Percentiles rank a stretch among this genome's conserved stretches.
These are phyloP conservation scores for Penicillium samsonianum DNA, from an alignment of 495 filamentous ascomycete genomes.

Conservation along the genomic window DNA sequence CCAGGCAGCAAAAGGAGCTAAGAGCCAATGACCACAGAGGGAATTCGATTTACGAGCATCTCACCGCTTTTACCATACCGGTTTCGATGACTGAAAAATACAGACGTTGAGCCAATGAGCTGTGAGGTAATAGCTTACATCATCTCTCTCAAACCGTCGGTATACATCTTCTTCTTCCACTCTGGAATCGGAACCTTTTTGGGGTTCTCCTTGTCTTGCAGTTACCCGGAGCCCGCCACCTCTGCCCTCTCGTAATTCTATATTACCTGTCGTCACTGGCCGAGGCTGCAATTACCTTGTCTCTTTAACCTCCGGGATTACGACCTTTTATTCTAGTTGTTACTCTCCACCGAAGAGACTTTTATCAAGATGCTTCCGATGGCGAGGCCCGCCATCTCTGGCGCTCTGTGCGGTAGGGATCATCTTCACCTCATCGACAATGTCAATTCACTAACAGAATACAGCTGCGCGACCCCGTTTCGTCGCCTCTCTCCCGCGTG, in stretches of 20 bases:
- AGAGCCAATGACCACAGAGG: slow-evolving; percentile 22
- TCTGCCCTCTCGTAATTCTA: slow-evolving; percentile 9
- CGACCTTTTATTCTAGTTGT: slow-evolving; percentile 1
- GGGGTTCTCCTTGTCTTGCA: slow-evolving; percentile 26
- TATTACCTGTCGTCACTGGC: slow-evolving; percentile 10
- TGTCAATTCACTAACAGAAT: slow-evolving; percentile 17
- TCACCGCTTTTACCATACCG: slow-evolving; percentile 30
- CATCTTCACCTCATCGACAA: neutral
- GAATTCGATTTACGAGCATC: slow-evolving; percentile 24
- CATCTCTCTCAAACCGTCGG: slow-evolving; percentile 6
- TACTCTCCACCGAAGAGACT: neutral
- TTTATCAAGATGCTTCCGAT: slow-evolving; percentile 33
- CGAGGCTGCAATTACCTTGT: slow-evolving; percentile 8
- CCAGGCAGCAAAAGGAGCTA: slow-evolving; percentile 1
- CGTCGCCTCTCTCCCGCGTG: slow-evolving; percentile 25
- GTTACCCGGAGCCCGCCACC: slow-evolving; percentile 25
- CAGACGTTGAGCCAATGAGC: slow-evolving; percentile 14
- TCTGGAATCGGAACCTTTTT: slow-evolving; percentile 16
- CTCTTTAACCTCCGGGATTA: neutral
- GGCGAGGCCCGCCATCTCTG: slow-evolving; percentile 31
- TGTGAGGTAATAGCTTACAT: slow-evolving; percentile 17
- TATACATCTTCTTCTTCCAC: slow-evolving; percentile 20
- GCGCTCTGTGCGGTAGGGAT: slow-evolving; percentile 36
- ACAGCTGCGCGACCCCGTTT: slow-evolving; percentile 34
- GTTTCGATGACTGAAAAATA: neutral